A percentile compares a stretch with the other conserved stretches of the same genome.
Conservation (phyloP, 2,329 filamentous ascomycete genomes). For the Penicillium griseofulvum region DNA sequence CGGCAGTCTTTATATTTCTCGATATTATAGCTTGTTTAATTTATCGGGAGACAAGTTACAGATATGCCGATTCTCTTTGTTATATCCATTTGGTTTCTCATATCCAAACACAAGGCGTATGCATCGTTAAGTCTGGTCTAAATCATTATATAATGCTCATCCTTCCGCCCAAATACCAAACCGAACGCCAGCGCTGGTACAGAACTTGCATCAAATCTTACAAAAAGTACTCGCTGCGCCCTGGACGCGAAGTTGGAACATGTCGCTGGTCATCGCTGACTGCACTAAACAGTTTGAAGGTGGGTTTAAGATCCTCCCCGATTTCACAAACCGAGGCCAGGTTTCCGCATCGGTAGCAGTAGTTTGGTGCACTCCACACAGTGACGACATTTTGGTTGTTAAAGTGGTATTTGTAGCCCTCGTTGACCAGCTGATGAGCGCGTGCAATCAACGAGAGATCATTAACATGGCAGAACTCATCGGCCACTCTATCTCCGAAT, state of each 20-base stretch:
- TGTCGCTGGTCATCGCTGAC: constrained; percentile 49
- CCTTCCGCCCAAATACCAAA: constrained; percentile 19
- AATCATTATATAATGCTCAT: constrained; percentile 38
- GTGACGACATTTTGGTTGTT: constrained; percentile 88
- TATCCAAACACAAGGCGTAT: constrained; percentile 11
- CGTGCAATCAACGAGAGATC: constrained; percentile 68
- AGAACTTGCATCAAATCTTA: constrained; percentile 33
- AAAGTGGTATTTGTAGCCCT: constrained; percentile 90
- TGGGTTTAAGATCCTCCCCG: constrained; percentile 77
- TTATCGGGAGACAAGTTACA: neutral
- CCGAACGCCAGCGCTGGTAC: constrained; percentile 38
- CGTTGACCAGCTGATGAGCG: constrained; percentile 72
- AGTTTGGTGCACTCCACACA: constrained; percentile 77
- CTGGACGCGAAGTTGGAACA: constrained; percentile 44
- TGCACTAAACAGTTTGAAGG: constrained; percentile 64
- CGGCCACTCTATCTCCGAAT: constrained; percentile 69
- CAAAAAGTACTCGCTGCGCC: constrained; percentile 50
- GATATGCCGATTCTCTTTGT: neutral
- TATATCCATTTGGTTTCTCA: neutral
- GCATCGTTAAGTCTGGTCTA: constrained; percentile 35
- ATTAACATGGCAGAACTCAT: constrained; percentile 76
- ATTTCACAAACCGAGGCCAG: constrained; percentile 86
- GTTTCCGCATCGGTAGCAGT: constrained; percentile 98
- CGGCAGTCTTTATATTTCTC: neutral
- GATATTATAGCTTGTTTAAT: neutral